Base-by-base conservation (phyloP, 495 filamentous ascomycete genomes). In the Neurospora sp. region DNA sequence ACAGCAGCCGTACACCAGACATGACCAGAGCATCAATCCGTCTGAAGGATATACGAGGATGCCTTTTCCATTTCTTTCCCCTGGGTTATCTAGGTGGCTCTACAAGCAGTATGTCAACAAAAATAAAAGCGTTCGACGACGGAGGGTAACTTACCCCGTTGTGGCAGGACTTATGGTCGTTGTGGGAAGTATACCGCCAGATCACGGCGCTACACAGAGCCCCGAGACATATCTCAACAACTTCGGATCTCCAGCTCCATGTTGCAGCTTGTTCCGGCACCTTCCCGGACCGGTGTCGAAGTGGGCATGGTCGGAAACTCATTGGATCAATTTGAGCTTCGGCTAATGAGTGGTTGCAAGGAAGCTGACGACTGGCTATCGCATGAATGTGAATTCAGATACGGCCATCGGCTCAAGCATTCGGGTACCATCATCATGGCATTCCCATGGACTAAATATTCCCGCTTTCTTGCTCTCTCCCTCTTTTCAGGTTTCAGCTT, bases 1-100 rank as follows among this genome's bases (percentile, higher is more conserved):
- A 68, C 81, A 81, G 70, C 82, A 86, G 27, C 84, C 85, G 20
- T 85, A 76, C 16, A 83, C 74, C 27, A 86, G 70, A 70, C 83
- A 86, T n/a, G 82, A 82, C 37, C 74, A 74, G 37, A 86, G 81
- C 78, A 85, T 83, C 59, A 83, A 72, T 37, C 72, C 78, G 16
- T 84, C 79, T 16, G 81, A 75, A 16, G 82, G 79, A 42, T 77
- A 74, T 61, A 78, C 69, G 39, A 82, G 53, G 39, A 80, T 79
- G 65, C n/a, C 69, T 68, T 10, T 9, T 20, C 45, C 1, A 12
- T 68, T 31, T 14, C 44, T 18, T 14, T 39, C 41, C n/a, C 20
- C 9, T 53, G 3, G 20, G 4, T 9, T 27, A 6, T 10, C 45
- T 27, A 14, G n/a, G 45, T 1, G 45, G 20, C 4, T 22, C 45